These are phyloP conservation scores for Cylindrotheca fusiformis DNA, from an alignment of 108 stramenopile genomes.

Conservation along the genomic window DNA sequence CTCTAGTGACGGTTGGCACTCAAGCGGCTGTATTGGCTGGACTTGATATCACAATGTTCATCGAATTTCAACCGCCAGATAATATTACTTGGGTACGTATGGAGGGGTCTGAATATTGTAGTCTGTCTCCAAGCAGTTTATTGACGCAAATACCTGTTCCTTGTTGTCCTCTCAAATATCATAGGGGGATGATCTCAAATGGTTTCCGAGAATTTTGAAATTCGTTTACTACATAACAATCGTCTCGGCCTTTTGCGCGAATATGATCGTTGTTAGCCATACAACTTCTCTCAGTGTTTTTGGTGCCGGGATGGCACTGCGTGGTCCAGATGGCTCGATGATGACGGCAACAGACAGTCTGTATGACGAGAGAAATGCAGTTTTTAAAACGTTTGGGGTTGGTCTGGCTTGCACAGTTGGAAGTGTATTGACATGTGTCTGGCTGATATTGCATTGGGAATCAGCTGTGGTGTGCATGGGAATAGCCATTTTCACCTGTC, in stretches of 20 bases:
- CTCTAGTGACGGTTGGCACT: conserved; percentile 82
- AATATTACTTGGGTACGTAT: conserved; percentile 69
- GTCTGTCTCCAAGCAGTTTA: neutral
- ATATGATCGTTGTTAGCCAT: conserved; percentile 82
- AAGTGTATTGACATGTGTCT: conserved; percentile 30
- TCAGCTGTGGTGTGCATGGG: conserved; percentile 61
- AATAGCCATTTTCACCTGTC: conserved; percentile 49
- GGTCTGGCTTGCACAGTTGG: conserved; percentile 61
- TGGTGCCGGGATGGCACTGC: conserved; percentile 79
- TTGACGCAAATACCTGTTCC: neutral
- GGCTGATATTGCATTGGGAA: conserved; percentile 79
- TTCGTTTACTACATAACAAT: conserved; percentile 78
- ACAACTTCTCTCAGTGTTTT: conserved; percentile 80
- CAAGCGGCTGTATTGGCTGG: conserved; percentile 89
- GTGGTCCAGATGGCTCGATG: conserved; percentile 91
- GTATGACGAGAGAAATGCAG: conserved; percentile 68
- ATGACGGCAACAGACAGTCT: conserved; percentile 89
- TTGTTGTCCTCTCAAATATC: neutral
- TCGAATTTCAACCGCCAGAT: conserved; percentile 77
- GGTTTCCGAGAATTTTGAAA: conserved; percentile 43
- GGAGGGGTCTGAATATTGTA: neutral
- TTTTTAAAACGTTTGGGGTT: conserved; percentile 72
- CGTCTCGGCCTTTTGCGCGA: conserved; percentile 79
- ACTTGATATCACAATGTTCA: conserved; percentile 91
- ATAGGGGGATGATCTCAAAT: conserved; percentile 21